A percentile compares a stretch with the other conserved stretches of the same genome.
Evolutionary conservation across 139 green algal genomes (phyloP).

Genomic region (Haematococcus lacustris): DNA sequence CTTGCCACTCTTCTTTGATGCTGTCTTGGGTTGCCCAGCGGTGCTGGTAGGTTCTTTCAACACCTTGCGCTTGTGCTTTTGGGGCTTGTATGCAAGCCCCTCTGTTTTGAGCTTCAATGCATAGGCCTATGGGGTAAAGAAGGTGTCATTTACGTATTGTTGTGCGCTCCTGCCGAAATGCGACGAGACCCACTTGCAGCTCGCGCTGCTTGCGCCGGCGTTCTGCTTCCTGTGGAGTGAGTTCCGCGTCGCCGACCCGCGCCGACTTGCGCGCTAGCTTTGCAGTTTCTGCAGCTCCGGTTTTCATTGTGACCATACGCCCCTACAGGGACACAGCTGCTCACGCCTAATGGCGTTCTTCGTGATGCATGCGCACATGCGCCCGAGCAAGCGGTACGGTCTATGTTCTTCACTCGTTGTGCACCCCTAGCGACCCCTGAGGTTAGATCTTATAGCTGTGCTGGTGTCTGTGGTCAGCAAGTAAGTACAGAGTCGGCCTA

Average conservation of each 20-base stretch:
- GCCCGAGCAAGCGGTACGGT: not conserved
- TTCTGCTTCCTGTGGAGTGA: not conserved
- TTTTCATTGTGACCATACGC: too few relatives aligned
- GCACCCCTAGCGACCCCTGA: not conserved
- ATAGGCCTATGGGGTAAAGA: conserved; percentile 9
- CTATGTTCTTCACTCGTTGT: not conserved
- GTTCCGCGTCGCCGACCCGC: not conserved
- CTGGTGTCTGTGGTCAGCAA: not conserved
- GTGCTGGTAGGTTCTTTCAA: conserved; percentile 12
- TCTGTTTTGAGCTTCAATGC: conserved; percentile 32
- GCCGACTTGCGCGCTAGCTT: not conserved
- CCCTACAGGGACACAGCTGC: too few relatives aligned
- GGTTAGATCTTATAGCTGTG: not conserved
- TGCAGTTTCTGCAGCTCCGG: too few relatives aligned
- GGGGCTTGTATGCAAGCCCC: conserved; percentile 41
- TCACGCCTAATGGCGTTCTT: too few relatives aligned
- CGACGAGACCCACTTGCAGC: not conserved
- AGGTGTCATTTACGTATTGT: too few relatives aligned
- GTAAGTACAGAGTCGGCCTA: too few relatives aligned
- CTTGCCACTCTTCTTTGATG: conserved; percentile 4
- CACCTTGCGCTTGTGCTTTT: conserved; percentile 13
- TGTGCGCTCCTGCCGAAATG: too few relatives aligned
- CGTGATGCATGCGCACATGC: not conserved
- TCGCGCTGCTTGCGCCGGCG: not conserved
- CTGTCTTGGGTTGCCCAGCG: not conserved